Evolutionary conservation across 2,329 filamentous ascomycete species (phyloP).

Genomic region (Botrytis hyacinthi): DNA sequence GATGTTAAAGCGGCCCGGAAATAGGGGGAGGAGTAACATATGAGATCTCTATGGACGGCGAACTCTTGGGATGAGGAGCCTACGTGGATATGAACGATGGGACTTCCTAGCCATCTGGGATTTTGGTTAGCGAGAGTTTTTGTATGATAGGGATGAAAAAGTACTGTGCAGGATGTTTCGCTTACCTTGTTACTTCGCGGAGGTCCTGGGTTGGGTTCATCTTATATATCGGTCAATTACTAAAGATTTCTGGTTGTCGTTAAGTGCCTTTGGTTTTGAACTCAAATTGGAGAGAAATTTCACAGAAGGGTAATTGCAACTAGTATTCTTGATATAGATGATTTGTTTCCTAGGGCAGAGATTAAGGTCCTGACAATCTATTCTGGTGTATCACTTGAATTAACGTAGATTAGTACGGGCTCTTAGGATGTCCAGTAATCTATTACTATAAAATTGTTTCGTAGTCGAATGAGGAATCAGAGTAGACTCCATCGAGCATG

Average conservation of each 20-base stretch:
- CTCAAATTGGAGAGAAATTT: neutral
- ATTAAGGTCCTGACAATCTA: neutral
- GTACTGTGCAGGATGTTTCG: neutral
- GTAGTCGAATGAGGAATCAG: neutral
- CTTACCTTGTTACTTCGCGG: neutral
- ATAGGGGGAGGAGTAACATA: neutral
- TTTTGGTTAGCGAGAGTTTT: neutral
- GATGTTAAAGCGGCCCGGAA: neutral
- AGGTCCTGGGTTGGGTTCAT: neutral
- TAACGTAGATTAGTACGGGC: neutral
- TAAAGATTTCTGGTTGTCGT: neutral
- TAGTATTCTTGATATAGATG: neutral
- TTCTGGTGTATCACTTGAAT: neutral
- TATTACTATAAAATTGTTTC: accelerated
- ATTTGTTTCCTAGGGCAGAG: neutral
- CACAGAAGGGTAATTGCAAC: neutral
- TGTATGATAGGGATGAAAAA: neutral
- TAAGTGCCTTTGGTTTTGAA: neutral
- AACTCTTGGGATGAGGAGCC: neutral
- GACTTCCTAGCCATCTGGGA: neutral
- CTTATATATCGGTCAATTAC: neutral
- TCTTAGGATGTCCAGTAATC: neutral
- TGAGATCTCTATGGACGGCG: neutral
- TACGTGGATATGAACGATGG: neutral
- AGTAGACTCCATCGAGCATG: neutral